phyloP scores from a whole-genome alignment of 495 filamentous ascomycete species.

The Bathelium albidoporum region DNA sequence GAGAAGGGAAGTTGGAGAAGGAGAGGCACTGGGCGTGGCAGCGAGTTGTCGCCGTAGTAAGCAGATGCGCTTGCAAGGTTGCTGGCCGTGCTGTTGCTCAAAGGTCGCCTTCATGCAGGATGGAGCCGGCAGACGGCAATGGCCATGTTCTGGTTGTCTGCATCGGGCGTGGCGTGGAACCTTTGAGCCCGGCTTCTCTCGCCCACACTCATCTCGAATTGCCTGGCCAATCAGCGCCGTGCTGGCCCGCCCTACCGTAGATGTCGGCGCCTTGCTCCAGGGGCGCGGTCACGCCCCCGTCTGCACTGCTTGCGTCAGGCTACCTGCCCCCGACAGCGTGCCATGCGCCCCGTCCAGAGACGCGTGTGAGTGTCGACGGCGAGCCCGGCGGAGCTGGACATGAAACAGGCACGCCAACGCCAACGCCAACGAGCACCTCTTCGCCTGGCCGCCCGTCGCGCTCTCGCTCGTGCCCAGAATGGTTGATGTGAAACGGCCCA shows the following conservation, averaged over 20 bases:
- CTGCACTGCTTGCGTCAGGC: not conserved
- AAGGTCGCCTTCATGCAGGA: constrained; percentile 1
- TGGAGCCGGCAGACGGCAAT: constrained; percentile 5
- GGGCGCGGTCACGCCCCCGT: constrained; percentile 1
- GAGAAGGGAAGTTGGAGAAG: not conserved
- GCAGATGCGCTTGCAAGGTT: constrained; percentile 7
- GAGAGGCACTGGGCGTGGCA: constrained; percentile 1
- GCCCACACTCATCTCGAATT: constrained; percentile 6
- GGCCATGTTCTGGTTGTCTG: constrained; percentile 1
- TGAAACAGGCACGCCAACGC: not conserved
- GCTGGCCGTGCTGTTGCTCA: constrained; percentile 6
- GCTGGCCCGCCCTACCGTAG: not conserved
- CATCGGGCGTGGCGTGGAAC: not conserved
- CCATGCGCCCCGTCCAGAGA: not conserved
- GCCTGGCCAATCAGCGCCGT: not conserved
- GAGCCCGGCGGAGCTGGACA: not conserved
- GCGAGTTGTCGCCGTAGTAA: constrained; percentile 1
- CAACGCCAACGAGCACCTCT: not conserved
- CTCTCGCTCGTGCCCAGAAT: not conserved
- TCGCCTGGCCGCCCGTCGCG: not conserved
- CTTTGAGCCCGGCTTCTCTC: not conserved
- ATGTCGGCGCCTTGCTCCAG: not conserved
- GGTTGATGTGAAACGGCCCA: constrained; percentile 1
- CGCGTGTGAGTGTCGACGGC: not conserved
- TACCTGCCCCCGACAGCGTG: not conserved